Percentiles rank a stretch among this genome's conserved stretches.
These are phyloP conservation scores for Penicillium hordei DNA, from an alignment of 2,329 filamentous ascomycete species.

Conservation along the genomic window DNA sequence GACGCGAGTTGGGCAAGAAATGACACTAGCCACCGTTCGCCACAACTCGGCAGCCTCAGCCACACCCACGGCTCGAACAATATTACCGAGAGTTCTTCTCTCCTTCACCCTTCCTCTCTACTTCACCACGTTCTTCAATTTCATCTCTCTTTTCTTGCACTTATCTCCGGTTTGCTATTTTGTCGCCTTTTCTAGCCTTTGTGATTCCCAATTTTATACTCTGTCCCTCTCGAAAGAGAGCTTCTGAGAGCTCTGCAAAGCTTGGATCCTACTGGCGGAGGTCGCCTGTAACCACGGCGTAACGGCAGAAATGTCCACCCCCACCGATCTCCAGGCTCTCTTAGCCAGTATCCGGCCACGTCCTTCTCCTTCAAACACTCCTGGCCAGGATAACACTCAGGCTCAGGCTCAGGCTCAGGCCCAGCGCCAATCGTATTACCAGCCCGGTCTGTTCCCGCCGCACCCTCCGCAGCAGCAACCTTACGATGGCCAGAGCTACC, in stretches of 20 bases:
- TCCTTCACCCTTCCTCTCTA: conserved; percentile 24
- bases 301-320: conserved; percentile 49
- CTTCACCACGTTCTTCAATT: conserved; percentile 22
- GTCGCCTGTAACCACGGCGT: conserved; percentile 32
- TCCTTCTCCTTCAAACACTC: conserved; percentile 34
- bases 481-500: conserved; percentile 35
- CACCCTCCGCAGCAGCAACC: conserved; percentile 31
- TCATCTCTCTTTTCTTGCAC: conserved; percentile 22
- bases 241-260: conserved; percentile 27
- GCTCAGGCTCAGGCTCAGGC: conserved; percentile 21
- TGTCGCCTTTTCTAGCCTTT: conserved; percentile 14
- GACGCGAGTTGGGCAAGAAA: conserved; percentile 8
- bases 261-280: conserved; percentile 29
- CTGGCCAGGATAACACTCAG: conserved; percentile 29
- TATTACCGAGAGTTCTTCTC: conserved; percentile 22
- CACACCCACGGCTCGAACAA: conserved; percentile 18
- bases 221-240: conserved; percentile 36
- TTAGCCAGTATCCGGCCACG: conserved; percentile 48
- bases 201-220: conserved; percentile 15
- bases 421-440: conserved; percentile 29
- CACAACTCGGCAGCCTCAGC: conserved; percentile 14
- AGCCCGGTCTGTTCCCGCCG: conserved; percentile 32
- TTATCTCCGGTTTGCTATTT: conserved; percentile 19
- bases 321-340: conserved; percentile 48
- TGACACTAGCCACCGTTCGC: conserved; percentile 10